phyloP scores from a whole-genome alignment of 352 stramenopile species.

The Lagenidium giganteum region DNA sequence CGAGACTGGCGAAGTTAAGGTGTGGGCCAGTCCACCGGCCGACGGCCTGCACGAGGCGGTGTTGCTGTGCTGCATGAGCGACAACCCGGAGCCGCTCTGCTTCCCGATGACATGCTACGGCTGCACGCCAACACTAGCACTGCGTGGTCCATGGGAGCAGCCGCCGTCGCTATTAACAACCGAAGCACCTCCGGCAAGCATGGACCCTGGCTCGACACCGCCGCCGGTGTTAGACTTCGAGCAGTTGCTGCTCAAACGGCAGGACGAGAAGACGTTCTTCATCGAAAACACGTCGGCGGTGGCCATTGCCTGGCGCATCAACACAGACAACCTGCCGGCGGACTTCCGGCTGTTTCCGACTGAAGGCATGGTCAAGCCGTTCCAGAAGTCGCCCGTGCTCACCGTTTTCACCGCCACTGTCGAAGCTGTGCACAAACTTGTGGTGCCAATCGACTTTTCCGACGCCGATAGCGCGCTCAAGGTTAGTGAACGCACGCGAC shows the following conservation, averaged over 20 bases:
- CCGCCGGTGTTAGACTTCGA: slow-evolving; percentile 86
- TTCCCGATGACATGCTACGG: slow-evolving; percentile 88
- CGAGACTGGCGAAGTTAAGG: slow-evolving; percentile 87
- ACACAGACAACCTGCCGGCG: slow-evolving; percentile 20
- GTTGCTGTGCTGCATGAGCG: slow-evolving; percentile 85
- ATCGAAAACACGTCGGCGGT: slow-evolving; percentile 83
- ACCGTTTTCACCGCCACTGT: slow-evolving; percentile 68
- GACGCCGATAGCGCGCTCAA: slow-evolving; percentile 69
- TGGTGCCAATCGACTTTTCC: slow-evolving; percentile 74
- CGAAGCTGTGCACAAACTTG: slow-evolving; percentile 60
- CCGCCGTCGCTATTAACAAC: slow-evolving; percentile 42
- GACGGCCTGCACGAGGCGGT: slow-evolving; percentile 64
- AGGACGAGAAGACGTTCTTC: slow-evolving; percentile 85
- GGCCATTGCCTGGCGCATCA: slow-evolving; percentile 65
- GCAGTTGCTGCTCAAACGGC: slow-evolving; percentile 82
- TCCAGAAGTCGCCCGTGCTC: slow-evolving; percentile 53
- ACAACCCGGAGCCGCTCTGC: slow-evolving; percentile 88
- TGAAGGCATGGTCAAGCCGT: slow-evolving; percentile 67
- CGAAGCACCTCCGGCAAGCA: slow-evolving; percentile 12
- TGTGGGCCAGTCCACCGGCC: slow-evolving; percentile 86
- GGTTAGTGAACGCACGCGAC: slow-evolving; percentile 27
- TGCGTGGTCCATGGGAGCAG: slow-evolving; percentile 87
- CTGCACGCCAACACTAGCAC: slow-evolving; percentile 63
- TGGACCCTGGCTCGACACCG: neutral
- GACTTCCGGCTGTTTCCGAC: slow-evolving; percentile 75